These are phyloP conservation scores for Ceratobasidium sp. DNA, from an alignment of 1,284 basidiomycete genomes.

Conservation along the genomic window DNA sequence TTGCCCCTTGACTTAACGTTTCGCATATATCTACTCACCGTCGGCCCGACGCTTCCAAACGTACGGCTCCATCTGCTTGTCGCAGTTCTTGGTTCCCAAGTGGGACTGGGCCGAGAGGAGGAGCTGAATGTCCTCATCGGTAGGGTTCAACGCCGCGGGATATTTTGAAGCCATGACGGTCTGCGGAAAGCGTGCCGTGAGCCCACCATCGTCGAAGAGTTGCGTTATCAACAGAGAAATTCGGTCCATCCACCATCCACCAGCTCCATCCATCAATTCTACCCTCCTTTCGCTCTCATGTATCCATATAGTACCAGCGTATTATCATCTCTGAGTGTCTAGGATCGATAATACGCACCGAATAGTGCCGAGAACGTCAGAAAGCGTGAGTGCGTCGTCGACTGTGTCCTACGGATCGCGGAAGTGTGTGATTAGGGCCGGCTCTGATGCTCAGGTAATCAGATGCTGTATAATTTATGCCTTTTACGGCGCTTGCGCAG, in stretches of 20 bases:
- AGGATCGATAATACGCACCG: neutral
- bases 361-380: conserved; percentile 31
- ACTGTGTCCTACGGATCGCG: conserved; percentile 30
- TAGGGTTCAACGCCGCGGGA: conserved; percentile 91
- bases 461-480: neutral
- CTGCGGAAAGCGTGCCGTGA: conserved; percentile 7
- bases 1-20: neutral
- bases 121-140: conserved; percentile 97
- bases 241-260: conserved; percentile 26
- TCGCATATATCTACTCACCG: conserved; percentile 68
- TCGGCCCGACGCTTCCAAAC: conserved; percentile 97
- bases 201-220: conserved; percentile 5
- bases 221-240: conserved; percentile 9
- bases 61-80: conserved; percentile 98
- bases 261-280: conserved; percentile 20
- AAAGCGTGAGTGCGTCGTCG: conserved; percentile 44
- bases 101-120: conserved; percentile 96
- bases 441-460: conserved; percentile 9
- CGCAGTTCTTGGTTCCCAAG: conserved; percentile 98
- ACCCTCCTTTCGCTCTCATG: neutral
- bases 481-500: neutral
- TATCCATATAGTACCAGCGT: neutral
- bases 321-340: neutral
- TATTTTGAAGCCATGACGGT: conserved; percentile 81
- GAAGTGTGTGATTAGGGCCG: conserved; percentile 36